These are phyloP conservation scores for Thalassiosira livingstoniorum DNA, from an alignment of 352 stramenopile species.

Conservation along the genomic window DNA sequence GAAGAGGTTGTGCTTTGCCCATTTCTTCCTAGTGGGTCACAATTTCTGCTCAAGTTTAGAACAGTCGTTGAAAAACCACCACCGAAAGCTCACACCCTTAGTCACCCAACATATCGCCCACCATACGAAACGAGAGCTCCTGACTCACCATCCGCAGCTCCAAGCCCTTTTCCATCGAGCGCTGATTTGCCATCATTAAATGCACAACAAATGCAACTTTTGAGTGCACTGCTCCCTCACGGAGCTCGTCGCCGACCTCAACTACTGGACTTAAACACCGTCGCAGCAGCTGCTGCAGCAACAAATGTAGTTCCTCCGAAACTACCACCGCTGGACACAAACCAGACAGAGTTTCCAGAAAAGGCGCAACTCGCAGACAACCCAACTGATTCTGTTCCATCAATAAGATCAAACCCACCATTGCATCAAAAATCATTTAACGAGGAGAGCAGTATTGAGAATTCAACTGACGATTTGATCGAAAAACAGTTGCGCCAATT, in stretches of 20 bases:
- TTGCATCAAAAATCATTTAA: too few species aligned
- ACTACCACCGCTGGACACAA: neutral
- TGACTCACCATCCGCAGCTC: slow-evolving; percentile 79
- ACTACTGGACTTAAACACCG: neutral
- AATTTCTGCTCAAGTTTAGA: slow-evolving; percentile 77
- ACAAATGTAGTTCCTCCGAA: neutral
- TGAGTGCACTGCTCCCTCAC: slow-evolving; percentile 39
- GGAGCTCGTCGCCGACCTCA: neutral
- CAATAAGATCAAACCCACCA: too few species aligned
- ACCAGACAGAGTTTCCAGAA: neutral
- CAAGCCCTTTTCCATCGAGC: slow-evolving; percentile 49
- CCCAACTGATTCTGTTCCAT: too few species aligned
- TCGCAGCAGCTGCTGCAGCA: neutral
- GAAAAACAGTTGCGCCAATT: slow-evolving; percentile 59
- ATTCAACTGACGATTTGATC: slow-evolving; percentile 50
- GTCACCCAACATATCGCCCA: neutral
- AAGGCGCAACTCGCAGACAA: too few species aligned
- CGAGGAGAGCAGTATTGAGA: too few species aligned
- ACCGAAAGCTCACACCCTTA: slow-evolving; percentile 19
- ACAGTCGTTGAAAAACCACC: slow-evolving; percentile 45
- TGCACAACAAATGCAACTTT: slow-evolving; percentile 5
- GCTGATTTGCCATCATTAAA: slow-evolving; percentile 36
- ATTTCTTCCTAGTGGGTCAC: slow-evolving; percentile 79
- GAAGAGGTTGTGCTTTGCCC: slow-evolving; percentile 83
- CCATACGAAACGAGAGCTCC: slow-evolving; percentile 56